phyloP scores from a whole-genome alignment of 257 asterid genomes.

The Misopates orontium region DNA sequence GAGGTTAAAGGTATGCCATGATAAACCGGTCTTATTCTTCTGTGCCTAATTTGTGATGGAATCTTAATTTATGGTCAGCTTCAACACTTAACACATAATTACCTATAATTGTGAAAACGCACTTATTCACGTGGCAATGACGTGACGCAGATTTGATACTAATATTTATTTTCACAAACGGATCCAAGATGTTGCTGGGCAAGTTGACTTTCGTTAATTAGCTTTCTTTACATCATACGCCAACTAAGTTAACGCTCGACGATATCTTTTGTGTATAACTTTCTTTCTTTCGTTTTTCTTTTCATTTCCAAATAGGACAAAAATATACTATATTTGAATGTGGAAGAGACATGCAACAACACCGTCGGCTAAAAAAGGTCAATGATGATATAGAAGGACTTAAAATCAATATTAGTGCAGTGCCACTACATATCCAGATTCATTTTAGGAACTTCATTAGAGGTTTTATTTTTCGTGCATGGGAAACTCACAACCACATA shows the following conservation, averaged over 20 bases:
- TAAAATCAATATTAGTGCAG: constrained; percentile 14
- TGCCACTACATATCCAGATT: constrained; percentile 11
- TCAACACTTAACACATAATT: too few species aligned
- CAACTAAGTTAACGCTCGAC: constrained; percentile 8
- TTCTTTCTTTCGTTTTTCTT: background rate
- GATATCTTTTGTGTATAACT: too few species aligned
- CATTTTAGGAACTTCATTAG: background rate
- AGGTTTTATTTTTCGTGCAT: background rate
- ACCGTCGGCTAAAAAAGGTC: too few species aligned
- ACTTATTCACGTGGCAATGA: background rate
- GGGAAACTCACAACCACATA: background rate
- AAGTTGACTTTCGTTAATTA: constrained; percentile 20
- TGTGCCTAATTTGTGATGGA: too few species aligned
- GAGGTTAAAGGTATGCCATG: too few species aligned
- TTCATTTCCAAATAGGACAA: constrained; percentile 5
- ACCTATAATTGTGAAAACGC: too few species aligned
- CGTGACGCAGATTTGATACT: background rate
- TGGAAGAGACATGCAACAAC: background rate
- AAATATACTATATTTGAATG: constrained; percentile 7
- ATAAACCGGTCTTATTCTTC: too few species aligned
- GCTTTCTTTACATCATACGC: constrained; percentile 16
- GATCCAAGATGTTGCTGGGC: background rate
- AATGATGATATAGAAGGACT: too few species aligned
- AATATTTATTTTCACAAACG: background rate
- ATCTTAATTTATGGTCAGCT: too few species aligned